Conservation (phyloP, 371 early-diverging fungal genomes). For the Mitosporidium daphniae region DNA sequence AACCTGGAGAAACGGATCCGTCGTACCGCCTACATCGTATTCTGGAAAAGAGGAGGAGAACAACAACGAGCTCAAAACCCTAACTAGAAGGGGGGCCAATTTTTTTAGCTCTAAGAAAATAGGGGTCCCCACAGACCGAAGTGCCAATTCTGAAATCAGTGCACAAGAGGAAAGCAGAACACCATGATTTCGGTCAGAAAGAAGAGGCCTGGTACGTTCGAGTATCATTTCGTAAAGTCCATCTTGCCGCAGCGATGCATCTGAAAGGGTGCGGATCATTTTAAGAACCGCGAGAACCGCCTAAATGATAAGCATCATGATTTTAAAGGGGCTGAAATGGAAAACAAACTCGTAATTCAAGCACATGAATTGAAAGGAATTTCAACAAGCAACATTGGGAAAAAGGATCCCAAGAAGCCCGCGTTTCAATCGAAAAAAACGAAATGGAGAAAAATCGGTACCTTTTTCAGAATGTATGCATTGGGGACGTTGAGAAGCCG, state of each 20-base stretch:
- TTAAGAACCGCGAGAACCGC: background rate
- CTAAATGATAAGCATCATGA: too few relatives aligned
- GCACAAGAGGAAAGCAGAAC: conserved; percentile 19
- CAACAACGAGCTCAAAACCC: conserved; percentile 45
- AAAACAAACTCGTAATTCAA: too few relatives aligned
- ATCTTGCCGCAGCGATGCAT: conserved; percentile 15
- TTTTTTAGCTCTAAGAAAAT: conserved; percentile 5
- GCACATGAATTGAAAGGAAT: too few relatives aligned
- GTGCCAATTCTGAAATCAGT: conserved; percentile 1
- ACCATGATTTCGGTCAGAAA: conserved; percentile 70
- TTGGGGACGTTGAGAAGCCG: conserved; percentile 48
- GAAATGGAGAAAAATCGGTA: conserved; percentile 4
- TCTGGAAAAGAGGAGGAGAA: conserved; percentile 44
- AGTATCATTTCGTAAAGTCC: conserved; percentile 57
- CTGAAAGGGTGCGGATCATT: background rate
- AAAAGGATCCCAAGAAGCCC: too few relatives aligned
- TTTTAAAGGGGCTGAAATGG: too few relatives aligned
- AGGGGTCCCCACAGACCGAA: background rate
- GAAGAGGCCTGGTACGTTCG: conserved; percentile 55
- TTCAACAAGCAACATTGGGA: too few relatives aligned
- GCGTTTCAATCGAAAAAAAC: too few relatives aligned
- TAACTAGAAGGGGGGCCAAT: conserved; percentile 37
- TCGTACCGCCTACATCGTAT: conserved; percentile 69
- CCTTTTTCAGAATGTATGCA: conserved; percentile 75
- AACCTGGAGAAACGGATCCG: conserved; percentile 80